Percentiles rank a stretch among this genome's conserved stretches.
Conservation (phyloP, 345 rosid genomes). For the Eucalyptus viminalis region DNA sequence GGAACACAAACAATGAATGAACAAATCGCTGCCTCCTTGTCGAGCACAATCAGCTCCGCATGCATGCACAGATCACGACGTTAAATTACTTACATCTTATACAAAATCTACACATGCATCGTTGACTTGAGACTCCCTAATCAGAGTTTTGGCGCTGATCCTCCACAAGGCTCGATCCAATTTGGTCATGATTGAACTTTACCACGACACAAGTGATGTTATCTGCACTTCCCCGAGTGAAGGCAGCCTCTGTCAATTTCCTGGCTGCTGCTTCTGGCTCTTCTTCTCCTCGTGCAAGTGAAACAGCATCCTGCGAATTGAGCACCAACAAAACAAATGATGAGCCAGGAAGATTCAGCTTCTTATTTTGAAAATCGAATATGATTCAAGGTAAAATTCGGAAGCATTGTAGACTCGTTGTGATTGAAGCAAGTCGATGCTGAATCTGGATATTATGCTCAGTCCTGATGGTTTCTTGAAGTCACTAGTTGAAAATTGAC, state of each 20-base stretch:
- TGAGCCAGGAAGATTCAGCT: neutral
- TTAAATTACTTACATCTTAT: neutral
- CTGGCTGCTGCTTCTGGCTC: conserved; percentile 80
- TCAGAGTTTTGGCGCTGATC: neutral
- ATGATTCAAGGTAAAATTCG: neutral
- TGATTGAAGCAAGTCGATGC: neutral
- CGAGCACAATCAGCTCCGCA: conserved; percentile 13
- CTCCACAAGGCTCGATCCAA: neutral
- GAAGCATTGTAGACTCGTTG: neutral
- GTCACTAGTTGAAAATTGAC: neutral
- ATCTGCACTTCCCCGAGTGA: conserved; percentile 83
- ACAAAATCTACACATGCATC: conserved; percentile 6
- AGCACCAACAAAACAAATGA: neutral
- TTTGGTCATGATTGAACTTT: conserved; percentile 47
- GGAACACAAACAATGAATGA: conserved; percentile 18
- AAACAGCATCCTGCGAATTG: conserved; percentile 66
- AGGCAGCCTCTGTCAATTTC: conserved; percentile 80
- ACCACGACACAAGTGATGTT: conserved; percentile 97
- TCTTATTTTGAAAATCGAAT: neutral
- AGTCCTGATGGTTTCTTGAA: neutral
- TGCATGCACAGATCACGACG: conserved; percentile 7
- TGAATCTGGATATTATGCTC: neutral
- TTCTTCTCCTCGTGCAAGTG: conserved; percentile 61
- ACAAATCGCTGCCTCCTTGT: conserved; percentile 10
- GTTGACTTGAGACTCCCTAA: neutral